Evolutionary conservation across 139 green algal species (phyloP), one percentile per base, ranked within the genome.

Genomic region (Chlorella sorokiniana): DNA sequence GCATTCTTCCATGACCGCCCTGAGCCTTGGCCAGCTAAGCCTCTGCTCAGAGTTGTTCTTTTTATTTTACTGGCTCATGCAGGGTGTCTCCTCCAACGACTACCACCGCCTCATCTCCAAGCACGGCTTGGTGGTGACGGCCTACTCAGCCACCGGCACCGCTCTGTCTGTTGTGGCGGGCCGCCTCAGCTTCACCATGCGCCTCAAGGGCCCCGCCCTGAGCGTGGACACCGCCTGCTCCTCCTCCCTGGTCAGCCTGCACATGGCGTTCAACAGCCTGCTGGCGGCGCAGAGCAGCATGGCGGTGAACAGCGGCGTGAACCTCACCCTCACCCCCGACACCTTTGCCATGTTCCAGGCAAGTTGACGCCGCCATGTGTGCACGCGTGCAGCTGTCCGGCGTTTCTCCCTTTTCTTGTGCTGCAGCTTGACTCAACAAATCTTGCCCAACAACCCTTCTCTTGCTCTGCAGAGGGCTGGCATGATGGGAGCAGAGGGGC

Each of bases 151-250:
- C 29, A 86, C 85, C 25, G 81, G 81, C 48, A 86, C 56, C 16
- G 76, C 85, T 14, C 81, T 89, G 54, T 94, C 86, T 44, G 94
- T 96, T 3, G 85, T 92, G 4, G 89, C 92, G 1, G 95, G 95
- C 27, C 89, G 95, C 8, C 71, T 97, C 2, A 87, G 90, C 1
- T 98, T 93, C 83, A 87, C 85, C 23, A 93, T 97, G 80, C 88
- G 88, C 1, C 87, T 97, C 45, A 84, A 86, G 40, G 93, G 91
- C 29, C 91, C 91, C 52, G 91, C 93, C 37, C 79, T 94, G 9
- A 89, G 89, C 31, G 87, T 97, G 22, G 94, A 97, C 90, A 97
- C 94, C 2, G 93, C 93, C 33, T 96, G 93, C 86, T 94, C 90
- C 2, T 95, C 90, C 25, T 94, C 91, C 11, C 86, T 96, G 71